Percentiles rank a stretch among this genome's conserved stretches.
phyloP scores from a whole-genome alignment of 176 grass and related monocot genomes.

The Musa acuminata region DNA sequence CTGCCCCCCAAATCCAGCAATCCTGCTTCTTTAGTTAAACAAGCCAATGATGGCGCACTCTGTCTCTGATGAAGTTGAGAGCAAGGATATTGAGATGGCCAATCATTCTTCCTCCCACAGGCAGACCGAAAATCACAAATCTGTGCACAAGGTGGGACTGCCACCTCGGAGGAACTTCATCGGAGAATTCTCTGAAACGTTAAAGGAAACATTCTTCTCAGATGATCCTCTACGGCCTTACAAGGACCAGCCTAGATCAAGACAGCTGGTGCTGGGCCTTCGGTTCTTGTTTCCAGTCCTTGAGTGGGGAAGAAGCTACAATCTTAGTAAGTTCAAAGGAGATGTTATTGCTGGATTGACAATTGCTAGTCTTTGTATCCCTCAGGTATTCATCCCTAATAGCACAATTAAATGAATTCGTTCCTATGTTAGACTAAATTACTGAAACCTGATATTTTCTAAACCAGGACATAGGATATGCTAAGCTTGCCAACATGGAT shows the following conservation, averaged over 20 bases:
- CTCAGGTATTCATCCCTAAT: conserved; percentile 50
- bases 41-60: conserved; percentile 34
- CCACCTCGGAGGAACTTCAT: conserved; percentile 48
- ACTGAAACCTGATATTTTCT: conserved; percentile 8
- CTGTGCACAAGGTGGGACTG: conserved; percentile 59
- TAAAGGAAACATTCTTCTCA: conserved; percentile 80
- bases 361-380: conserved; percentile 94
- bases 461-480: conserved; percentile 84
- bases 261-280: conserved; percentile 42
- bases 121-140: conserved; percentile 14
- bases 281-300: conserved; percentile 75
- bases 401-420: not conserved
- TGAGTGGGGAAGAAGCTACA: conserved; percentile 64
- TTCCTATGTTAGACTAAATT: conserved; percentile 14
- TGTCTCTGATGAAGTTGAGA: conserved; percentile 19
- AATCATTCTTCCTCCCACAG: conserved; percentile 6
- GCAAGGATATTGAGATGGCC: conserved; percentile 19
- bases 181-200: conserved; percentile 40
- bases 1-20: not conserved
- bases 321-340: conserved; percentile 67
- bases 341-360: conserved; percentile 83
- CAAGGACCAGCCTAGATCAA: conserved; percentile 46
- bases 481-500: conserved; percentile 86
- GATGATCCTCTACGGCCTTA: conserved; percentile 55
- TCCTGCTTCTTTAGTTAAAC: not conserved